These are phyloP conservation scores for Phyllachora maydis DNA, from an alignment of 2,329 filamentous ascomycete genomes.

Conservation along the genomic window DNA sequence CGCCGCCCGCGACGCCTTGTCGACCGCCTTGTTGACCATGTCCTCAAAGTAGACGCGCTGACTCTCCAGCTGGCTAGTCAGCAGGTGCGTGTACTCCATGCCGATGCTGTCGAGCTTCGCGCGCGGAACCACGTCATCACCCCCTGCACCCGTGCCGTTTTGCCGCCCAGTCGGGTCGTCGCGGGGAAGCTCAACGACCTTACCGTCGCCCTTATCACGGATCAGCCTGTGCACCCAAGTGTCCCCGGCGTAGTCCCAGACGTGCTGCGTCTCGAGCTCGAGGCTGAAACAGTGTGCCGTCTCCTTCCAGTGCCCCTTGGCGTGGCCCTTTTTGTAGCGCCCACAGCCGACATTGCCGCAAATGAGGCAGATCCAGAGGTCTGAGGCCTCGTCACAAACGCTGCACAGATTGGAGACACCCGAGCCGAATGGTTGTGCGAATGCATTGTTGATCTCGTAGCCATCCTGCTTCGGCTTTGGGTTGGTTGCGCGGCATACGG, in stretches of 20 bases:
- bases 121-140: conserved; percentile 44
- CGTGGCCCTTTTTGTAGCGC: conserved; percentile 82
- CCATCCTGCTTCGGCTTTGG: conserved; percentile 12
- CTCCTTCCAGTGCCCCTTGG: conserved; percentile 81
- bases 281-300: conserved; percentile 82
- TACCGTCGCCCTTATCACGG: conserved; percentile 80
- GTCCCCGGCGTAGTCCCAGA: conserved; percentile 95
- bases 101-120: conserved; percentile 58
- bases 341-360: conserved; percentile 88
- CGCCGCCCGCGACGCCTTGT: conserved; percentile 65
- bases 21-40: conserved; percentile 67
- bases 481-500: conserved; percentile 77
- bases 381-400: conserved; percentile 59
- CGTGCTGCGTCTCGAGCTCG: conserved; percentile 80
- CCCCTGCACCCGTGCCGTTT: conserved; percentile 2
- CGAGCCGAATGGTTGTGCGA: conserved; percentile 34
- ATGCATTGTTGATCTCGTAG: conserved; percentile 26
- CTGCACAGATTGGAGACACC: conserved; percentile 52
- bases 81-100: conserved; percentile 82
- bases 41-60: conserved; percentile 92
- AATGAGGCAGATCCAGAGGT: conserved; percentile 89
- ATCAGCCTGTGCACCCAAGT: conserved; percentile 93
- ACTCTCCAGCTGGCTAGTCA: conserved; percentile 81
- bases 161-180: conserved; percentile 12
- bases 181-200: conserved; percentile 71